These are phyloP conservation scores for Omphalotus olearius DNA, from an alignment of 1,284 basidiomycete genomes.

Conservation along the genomic window DNA sequence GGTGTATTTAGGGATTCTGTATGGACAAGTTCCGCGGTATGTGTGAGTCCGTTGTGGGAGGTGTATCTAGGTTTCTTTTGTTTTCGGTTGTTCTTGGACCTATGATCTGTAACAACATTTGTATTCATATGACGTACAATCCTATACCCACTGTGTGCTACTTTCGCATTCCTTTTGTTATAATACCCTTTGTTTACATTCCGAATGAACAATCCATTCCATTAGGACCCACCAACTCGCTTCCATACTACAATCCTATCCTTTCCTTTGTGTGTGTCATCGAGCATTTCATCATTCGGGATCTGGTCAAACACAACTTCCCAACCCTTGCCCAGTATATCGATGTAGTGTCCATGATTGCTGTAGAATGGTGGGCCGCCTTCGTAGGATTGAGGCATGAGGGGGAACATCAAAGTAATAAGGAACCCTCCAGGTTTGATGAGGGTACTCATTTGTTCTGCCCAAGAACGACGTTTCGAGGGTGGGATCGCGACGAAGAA, in stretches of 20 bases:
- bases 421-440: slow-evolving; percentile 58
- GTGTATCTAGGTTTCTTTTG: too few species aligned
- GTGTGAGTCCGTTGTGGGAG: too few species aligned
- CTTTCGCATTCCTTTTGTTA: too few species aligned
- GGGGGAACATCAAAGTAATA: slow-evolving; percentile 53
- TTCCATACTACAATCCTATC: slow-evolving; percentile 53
- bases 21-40: too few species aligned
- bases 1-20: too few species aligned
- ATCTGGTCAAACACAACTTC: slow-evolving; percentile 50
- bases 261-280: slow-evolving; percentile 35
- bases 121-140: too few species aligned
- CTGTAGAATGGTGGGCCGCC: slow-evolving; percentile 65
- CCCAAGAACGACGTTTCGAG: slow-evolving; percentile 50
- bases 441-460: slow-evolving; percentile 48
- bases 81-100: too few species aligned
- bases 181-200: too few species aligned
- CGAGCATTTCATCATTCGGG: slow-evolving; percentile 33
- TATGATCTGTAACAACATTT: too few species aligned
- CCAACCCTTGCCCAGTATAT: slow-evolving; percentile 50
- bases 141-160: too few species aligned
- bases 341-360: slow-evolving; percentile 52
- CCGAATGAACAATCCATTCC: too few species aligned
- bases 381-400: slow-evolving; percentile 27
- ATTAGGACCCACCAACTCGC: slow-evolving; percentile 15
- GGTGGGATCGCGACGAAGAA: slow-evolving; percentile 74